Base-by-base conservation (phyloP, 805 yeast species). In the Saccharomycopsis synnaedendra region DNA sequence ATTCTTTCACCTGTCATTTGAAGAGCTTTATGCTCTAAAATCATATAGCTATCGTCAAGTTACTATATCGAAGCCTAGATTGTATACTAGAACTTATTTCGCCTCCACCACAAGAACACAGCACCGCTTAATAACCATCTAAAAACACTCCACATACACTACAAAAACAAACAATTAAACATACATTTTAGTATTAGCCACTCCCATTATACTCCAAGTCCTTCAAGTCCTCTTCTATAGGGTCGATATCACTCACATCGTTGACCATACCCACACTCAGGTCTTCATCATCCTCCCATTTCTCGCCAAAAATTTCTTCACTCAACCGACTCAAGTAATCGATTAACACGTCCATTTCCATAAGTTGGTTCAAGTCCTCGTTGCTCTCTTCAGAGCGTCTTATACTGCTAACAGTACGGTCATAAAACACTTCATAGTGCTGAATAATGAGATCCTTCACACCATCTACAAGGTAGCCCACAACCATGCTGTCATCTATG, bases 391-490 rank as follows among this genome's bases (percentile, higher is more conserved):
- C 38, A 6, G 31, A 5, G 19, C 31, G 40, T 29, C 19, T 19
- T n/a, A 33, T 34, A 11, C 33, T 32, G 5, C 33, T 35, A 9
- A 41, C 42, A 10, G 8, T 42, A 38, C n/a, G 31, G 37, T 29
- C 42, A 41, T 54, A 55, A 45, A 39, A 47, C n/a, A 61, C 61
- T 45, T 75, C 80, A 59, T 86, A 87, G 10, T 72, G 68, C 43
- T 71, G 73, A 11, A 76, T 60, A 5, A 84, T 67, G 39, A 76
- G 67, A 50, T 81, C 85, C 57, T 78, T 82, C 32, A 80, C 68
- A 8, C 87, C 84, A 57, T 81, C 85, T 39, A 82, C 61, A 45
- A 82, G 62, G 48, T 74, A 69, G 11, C 65, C 67, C 3, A 72
- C 64, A 9, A 80, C 73, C 29, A 72, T 73, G 5, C 51, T 50